Evolutionary conservation across 495 filamentous ascomycete genomes (phyloP).

Genomic region (Apiosordaria backusii): DNA sequence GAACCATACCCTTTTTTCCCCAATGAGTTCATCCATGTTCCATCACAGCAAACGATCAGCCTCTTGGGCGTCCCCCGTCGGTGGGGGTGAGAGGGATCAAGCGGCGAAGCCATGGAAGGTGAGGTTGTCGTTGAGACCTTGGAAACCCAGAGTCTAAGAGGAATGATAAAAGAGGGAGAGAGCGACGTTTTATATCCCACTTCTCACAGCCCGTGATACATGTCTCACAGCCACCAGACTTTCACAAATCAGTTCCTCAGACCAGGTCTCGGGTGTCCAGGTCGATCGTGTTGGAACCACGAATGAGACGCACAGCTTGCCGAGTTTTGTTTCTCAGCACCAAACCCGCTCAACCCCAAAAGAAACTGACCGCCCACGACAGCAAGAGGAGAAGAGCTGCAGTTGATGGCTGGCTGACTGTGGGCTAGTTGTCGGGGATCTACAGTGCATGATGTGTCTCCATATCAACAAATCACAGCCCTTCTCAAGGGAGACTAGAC

Average conservation of each 20-base stretch:
- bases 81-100: neutral
- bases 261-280: neutral
- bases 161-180: neutral
- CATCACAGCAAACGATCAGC: constrained; percentile 36
- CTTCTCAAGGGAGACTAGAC: neutral
- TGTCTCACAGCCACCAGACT: neutral
- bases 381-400: neutral
- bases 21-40: constrained; percentile 40
- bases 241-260: neutral
- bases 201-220: neutral
- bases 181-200: neutral
- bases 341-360: too few species aligned
- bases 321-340: too few species aligned
- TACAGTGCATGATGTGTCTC: neutral
- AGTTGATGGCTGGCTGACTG: neutral
- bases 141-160: neutral
- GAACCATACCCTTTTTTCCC: constrained; percentile 25
- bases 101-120: constrained; percentile 14
- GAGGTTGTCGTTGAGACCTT: neutral
- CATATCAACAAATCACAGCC: neutral
- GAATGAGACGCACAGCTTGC: too few species aligned
- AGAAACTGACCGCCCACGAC: too few species aligned
- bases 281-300: neutral
- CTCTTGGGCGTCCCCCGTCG: constrained; percentile 23
- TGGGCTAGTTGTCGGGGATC: neutral